Percentiles rank a stretch among this genome's conserved stretches.
Evolutionary conservation across 768 basidiomycete genomes (phyloP).

Genomic region (Kwoniella botswanensis): DNA sequence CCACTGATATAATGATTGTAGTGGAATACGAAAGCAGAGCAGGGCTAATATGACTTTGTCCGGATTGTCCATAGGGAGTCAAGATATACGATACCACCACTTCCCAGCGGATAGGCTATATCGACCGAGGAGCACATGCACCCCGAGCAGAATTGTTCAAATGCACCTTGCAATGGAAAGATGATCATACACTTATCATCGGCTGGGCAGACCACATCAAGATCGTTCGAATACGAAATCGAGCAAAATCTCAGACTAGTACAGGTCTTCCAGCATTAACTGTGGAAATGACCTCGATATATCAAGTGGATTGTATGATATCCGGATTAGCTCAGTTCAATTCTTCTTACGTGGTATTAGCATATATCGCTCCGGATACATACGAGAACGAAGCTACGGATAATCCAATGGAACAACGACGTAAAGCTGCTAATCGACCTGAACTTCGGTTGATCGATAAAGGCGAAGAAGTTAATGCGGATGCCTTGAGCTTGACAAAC

Average conservation of each 20-base stretch:
- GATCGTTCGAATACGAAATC: constrained; percentile 67
- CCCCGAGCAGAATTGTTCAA: constrained; percentile 95
- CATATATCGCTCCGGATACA: constrained; percentile 80
- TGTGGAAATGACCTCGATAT: constrained; percentile 88
- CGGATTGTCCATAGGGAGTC: constrained; percentile 68
- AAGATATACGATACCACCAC: constrained; percentile 87
- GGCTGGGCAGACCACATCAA: constrained; percentile 95
- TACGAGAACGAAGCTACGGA: constrained; percentile 73
- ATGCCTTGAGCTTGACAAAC: constrained; percentile 77
- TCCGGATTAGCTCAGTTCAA: constrained; percentile 82
- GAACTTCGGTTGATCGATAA: constrained; percentile 90
- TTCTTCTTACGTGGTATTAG: constrained; percentile 74
- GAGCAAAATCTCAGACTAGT: constrained; percentile 62
- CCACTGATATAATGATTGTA: no score
- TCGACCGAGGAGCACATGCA: constrained; percentile 78
- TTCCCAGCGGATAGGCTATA: constrained; percentile 77
- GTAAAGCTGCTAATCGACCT: constrained; percentile 86
- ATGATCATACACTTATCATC: constrained; percentile 85
- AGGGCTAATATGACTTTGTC: no score
- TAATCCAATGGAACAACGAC: constrained; percentile 74
- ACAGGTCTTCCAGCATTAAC: constrained; percentile 42
- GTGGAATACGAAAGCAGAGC: no score
- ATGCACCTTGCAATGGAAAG: constrained; percentile 88
- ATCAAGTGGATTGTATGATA: constrained; percentile 94
- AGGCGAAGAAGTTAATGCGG: constrained; percentile 85